These are phyloP conservation scores for Albatrellus sp. DNA, from an alignment of 1,284 basidiomycete species.

Conservation along the genomic window DNA sequence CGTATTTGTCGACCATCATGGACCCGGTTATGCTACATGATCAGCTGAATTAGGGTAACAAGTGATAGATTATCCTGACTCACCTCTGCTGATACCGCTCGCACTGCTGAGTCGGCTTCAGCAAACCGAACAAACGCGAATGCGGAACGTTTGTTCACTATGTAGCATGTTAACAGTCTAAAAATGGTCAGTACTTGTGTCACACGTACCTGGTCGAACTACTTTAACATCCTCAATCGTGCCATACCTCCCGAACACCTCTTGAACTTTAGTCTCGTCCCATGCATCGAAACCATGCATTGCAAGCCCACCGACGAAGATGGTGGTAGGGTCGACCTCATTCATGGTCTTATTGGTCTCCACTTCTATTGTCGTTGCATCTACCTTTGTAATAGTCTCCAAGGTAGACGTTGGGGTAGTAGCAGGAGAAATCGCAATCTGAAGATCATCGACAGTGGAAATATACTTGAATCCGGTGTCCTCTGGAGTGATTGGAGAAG, in stretches of 20 bases:
- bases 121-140: slow-evolving; percentile 68
- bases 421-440: too few species aligned
- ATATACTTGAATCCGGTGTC: background rate
- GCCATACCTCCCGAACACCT: slow-evolving; percentile 52
- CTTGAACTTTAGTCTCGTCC: slow-evolving; percentile 48
- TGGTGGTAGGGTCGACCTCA: slow-evolving; percentile 47
- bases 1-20: slow-evolving; percentile 58
- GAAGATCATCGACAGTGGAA: background rate
- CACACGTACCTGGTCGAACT: slow-evolving; percentile 43
- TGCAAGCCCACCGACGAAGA: slow-evolving; percentile 68
- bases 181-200: slow-evolving; percentile 1
- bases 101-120: slow-evolving; percentile 42
- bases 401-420: too few species aligned
- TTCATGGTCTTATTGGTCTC: slow-evolving; percentile 13
- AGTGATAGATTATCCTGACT: slow-evolving; percentile 5
- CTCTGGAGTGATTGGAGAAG: background rate
- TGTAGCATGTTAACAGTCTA: slow-evolving; percentile 1
- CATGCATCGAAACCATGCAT: slow-evolving; percentile 48
- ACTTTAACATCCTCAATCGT: slow-evolving; percentile 49
- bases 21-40: slow-evolving; percentile 49
- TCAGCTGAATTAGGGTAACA: slow-evolving; percentile 4
- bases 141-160: slow-evolving; percentile 47
- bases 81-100: slow-evolving; percentile 54
- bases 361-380: too few species aligned
- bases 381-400: too few species aligned